These are phyloP conservation scores for Letharia lupina DNA, from an alignment of 495 filamentous ascomycete genomes.

Conservation along the genomic window DNA sequence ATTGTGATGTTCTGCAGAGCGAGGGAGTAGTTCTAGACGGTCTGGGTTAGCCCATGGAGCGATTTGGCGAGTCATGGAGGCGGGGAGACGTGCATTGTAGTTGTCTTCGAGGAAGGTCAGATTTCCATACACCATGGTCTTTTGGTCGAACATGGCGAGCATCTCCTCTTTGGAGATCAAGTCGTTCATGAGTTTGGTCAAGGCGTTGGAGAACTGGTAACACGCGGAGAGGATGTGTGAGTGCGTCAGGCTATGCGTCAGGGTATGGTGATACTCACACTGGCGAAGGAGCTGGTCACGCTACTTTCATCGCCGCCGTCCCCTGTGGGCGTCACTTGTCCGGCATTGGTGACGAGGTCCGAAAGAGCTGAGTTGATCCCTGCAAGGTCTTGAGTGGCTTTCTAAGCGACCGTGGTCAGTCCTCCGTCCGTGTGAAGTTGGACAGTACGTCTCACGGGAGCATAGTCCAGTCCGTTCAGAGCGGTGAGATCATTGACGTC, in stretches of 20 bases:
- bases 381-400: not conserved
- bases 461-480: not conserved
- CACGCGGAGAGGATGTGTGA: not conserved
- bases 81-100: not conserved
- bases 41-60: not conserved
- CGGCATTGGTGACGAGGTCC: not conserved
- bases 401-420: not conserved
- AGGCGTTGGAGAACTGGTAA: not conserved
- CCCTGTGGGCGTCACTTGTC: not conserved
- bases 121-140: not conserved
- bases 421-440: not conserved
- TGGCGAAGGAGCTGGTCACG: not conserved
- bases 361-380: not conserved
- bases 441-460: not conserved
- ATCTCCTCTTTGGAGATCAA: not conserved
- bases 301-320: not conserved
- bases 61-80: not conserved
- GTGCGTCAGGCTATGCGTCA: not conserved
- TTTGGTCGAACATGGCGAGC: not conserved
- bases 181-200: not conserved
- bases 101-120: not conserved
- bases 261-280: not conserved
- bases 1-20: not conserved
- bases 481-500: not conserved
- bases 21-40: not conserved